Evolutionary conservation across 2,329 filamentous ascomycete species (phyloP).

Genomic region (Dactylellina drechsleri): DNA sequence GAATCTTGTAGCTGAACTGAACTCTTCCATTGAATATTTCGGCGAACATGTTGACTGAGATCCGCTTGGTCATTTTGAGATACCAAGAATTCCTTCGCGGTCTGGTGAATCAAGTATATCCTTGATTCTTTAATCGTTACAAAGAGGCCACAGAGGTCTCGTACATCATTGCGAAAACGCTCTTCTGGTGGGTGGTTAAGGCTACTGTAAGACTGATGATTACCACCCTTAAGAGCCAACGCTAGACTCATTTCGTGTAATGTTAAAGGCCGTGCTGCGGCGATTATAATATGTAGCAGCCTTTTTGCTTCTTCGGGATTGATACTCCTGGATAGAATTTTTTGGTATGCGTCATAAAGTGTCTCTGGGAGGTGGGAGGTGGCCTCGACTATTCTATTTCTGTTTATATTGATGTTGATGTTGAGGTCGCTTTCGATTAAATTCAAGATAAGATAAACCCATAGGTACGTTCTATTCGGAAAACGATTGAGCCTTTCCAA

Average conservation of each 20-base stretch:
- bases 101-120: slow-evolving; percentile 52
- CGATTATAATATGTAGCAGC: slow-evolving; percentile 25
- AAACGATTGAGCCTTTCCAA: neutral
- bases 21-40: slow-evolving; percentile 13
- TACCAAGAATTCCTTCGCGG: slow-evolving; percentile 50
- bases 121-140: slow-evolving; percentile 35
- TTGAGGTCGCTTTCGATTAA: slow-evolving; percentile 14
- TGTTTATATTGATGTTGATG: too few relatives aligned
- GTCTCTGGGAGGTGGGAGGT: slow-evolving; percentile 16
- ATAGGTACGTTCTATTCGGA: slow-evolving; percentile 28
- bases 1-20: slow-evolving; percentile 19
- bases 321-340: slow-evolving; percentile 17
- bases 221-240: neutral
- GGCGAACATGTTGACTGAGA: too few relatives aligned
- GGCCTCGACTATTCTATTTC: too few relatives aligned
- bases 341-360: slow-evolving; percentile 31
- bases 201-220: neutral
- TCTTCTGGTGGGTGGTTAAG: slow-evolving; percentile 5
- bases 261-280: slow-evolving; percentile 17
- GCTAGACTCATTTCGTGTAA: slow-evolving; percentile 34
- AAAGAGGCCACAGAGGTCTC: slow-evolving; percentile 48
- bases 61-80: too few relatives aligned
- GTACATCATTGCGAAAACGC: slow-evolving; percentile 9
- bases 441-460: slow-evolving; percentile 15
- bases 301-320: slow-evolving; percentile 2